Conservation (phyloP, 495 filamentous ascomycete genomes). For the Trichoderma parareesei region DNA sequence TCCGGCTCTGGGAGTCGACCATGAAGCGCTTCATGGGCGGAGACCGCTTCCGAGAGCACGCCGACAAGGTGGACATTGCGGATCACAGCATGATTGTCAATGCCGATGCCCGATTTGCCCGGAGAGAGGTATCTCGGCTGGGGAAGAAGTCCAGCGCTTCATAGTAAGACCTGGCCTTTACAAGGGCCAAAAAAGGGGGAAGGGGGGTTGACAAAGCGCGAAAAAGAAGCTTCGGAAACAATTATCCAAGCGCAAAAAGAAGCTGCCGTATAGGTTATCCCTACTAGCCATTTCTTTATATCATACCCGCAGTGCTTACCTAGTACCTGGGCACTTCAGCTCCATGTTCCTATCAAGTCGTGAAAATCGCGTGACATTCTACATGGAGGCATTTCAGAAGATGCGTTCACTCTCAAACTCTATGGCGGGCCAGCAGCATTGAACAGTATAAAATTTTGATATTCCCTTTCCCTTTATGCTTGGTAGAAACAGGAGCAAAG, state of each 20-base stretch:
- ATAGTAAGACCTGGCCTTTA: neutral
- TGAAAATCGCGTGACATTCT: no score
- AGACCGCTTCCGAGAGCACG: constrained; percentile 46
- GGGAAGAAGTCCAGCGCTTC: constrained; percentile 3
- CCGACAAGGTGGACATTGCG: constrained; percentile 32
- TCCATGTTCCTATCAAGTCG: no score
- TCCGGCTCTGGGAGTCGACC: constrained; percentile 34
- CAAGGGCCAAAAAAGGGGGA: neutral
- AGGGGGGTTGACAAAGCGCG: neutral
- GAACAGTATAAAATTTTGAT: constrained; percentile 3
- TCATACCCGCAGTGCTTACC: no score
- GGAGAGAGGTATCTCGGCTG: constrained; percentile 27
- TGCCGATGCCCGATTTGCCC: constrained; percentile 25
- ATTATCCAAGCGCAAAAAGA: no score
- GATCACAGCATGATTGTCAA: constrained; percentile 44
- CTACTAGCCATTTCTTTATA: no score
- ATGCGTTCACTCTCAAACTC: no score
- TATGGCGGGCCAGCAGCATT: neutral
- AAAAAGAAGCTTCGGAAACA: no score
- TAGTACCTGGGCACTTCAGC: neutral
- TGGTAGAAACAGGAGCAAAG: constrained; percentile 1
- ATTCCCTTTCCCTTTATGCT: neutral
- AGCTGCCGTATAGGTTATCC: no score
- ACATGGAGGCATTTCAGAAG: no score
- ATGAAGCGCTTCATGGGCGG: constrained; percentile 34